Base-by-base conservation (phyloP, 2,329 filamentous ascomycete species). In the Trichoderma cornu-damae region DNA sequence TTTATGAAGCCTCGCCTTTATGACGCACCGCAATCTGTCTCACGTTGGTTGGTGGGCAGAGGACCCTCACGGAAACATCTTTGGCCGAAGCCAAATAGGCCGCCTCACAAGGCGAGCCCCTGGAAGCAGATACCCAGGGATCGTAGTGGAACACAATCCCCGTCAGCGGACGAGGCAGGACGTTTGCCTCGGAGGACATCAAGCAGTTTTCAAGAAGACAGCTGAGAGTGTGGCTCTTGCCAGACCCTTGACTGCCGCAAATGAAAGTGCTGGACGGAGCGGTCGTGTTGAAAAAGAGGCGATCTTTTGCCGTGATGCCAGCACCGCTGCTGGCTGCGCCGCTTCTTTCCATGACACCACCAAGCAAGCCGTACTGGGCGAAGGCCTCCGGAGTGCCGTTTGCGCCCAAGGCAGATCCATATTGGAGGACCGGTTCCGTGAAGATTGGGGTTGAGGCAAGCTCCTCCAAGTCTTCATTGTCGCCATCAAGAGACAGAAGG, bases 111-210 rank as follows among this genome's bases (percentile, higher is more conserved):
- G 83, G 77, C 0, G 72, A 72, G 11, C 78, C 78, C 1, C 74
- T 69, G 0, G 66, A 63, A 42, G 79, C 76, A 0, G 75, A 79
- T 9, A 75, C 73, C 60, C 81, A 82, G 0, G 75, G 77, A 61
- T 86, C 83, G 58, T 85, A 88, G 60, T 88, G 84, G 48, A 88
- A 87, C 0, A 88, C 79, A 0, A 88, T 69, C 0, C 81, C 84
- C 0, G 82, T 81, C 0, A 87, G 69, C 0, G 83, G 83, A 0
- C 71, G 71, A 0, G 75, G 73, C 1, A 85, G 70, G 0, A 68
- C 65, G 6, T 78, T 79, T 0, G 78, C 70, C 0, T 67, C 63
- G 0, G 73, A 79, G 0, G 67, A 62, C 1, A 83, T 68, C 0
- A 87, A 69, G 34, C 79, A 84, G 60, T 82, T 84, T 64, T 87